These are phyloP conservation scores for Erigeron canadensis DNA, from an alignment of 129 eudicot species.

Conservation along the genomic window DNA sequence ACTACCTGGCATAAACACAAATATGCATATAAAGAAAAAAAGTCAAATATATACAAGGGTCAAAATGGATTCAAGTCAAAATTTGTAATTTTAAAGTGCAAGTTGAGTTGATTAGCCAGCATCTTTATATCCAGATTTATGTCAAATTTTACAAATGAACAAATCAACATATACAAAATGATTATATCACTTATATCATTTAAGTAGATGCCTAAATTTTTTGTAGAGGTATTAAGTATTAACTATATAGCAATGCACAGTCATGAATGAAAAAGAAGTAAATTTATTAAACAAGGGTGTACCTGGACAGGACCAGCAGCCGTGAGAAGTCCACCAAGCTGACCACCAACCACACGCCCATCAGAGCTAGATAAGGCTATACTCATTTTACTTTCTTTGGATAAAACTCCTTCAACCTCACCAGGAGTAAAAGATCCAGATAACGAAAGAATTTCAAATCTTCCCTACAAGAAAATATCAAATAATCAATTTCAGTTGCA, in stretches of 20 bases:
- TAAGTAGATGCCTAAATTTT: background rate
- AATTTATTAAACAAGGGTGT: slow-evolving; percentile 4
- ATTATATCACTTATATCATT: background rate
- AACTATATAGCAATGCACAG: background rate
- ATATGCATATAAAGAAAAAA: no score
- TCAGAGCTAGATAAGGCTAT: slow-evolving; percentile 61
- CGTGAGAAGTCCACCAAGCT: slow-evolving; percentile 61
- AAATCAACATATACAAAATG: background rate
- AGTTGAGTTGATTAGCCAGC: background rate
- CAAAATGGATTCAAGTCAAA: background rate
- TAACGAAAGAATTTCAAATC: slow-evolving; percentile 73
- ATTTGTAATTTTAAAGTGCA: background rate
- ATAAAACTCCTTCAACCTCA: slow-evolving; percentile 42
- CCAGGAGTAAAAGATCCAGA: slow-evolving; percentile 67
- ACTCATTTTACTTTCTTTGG: slow-evolving; percentile 50
- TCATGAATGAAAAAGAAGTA: background rate
- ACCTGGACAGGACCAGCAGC: slow-evolving; percentile 88
- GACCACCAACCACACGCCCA: slow-evolving; percentile 84
- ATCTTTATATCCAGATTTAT: background rate
- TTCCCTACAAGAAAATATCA: slow-evolving; percentile 49
- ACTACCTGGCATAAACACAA: slow-evolving; percentile 42
- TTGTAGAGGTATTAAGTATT: background rate
- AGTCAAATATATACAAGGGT: no score
- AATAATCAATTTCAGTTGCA: background rate
- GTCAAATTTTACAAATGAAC: background rate